These are phyloP conservation scores for Fusarium sp. DNA, from an alignment of 2,329 filamentous ascomycete genomes.

Conservation along the genomic window DNA sequence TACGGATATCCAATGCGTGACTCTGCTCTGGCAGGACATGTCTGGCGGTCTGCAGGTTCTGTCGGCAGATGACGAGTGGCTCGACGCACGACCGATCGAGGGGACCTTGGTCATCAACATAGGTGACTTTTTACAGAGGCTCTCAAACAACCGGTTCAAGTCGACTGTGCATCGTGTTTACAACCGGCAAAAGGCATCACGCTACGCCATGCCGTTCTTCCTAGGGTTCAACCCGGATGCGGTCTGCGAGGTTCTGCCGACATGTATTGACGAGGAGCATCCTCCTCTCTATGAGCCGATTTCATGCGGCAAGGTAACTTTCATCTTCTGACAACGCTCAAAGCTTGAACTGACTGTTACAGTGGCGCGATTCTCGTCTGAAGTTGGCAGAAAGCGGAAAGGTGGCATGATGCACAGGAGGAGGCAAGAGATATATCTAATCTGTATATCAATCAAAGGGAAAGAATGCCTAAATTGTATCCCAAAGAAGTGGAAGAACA, in stretches of 20 bases:
- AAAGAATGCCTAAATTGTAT: too few species aligned
- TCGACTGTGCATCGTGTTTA: conserved; percentile 20
- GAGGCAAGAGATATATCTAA: too few species aligned
- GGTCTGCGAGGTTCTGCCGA: conserved; percentile 11
- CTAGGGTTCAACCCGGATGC: conserved; percentile 10
- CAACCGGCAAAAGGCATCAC: conserved; percentile 7
- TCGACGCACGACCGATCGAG: neutral
- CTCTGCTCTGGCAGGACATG: conserved; percentile 26
- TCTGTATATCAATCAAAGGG: too few species aligned
- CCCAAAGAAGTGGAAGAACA: too few species aligned
- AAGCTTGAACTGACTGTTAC: fast-evolving
- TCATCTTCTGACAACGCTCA: fast-evolving
- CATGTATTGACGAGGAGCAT: neutral
- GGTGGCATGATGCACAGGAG: neutral
- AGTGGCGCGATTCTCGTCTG: conserved; percentile 7
- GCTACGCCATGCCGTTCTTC: conserved; percentile 15
- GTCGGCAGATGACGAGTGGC: conserved; percentile 18
- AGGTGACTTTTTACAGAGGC: conserved; percentile 8
- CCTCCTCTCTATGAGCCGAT: conserved; percentile 18
- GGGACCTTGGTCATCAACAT: conserved; percentile 19
- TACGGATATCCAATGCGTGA: conserved; percentile 14
- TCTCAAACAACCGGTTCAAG: conserved; percentile 4
- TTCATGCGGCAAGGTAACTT: conserved; percentile 4
- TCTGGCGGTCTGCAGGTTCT: conserved; percentile 9
- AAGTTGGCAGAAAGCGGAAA: conserved; percentile 7